phyloP scores from a whole-genome alignment of 2,329 filamentous ascomycete species.

The Trichoderma koningii region DNA sequence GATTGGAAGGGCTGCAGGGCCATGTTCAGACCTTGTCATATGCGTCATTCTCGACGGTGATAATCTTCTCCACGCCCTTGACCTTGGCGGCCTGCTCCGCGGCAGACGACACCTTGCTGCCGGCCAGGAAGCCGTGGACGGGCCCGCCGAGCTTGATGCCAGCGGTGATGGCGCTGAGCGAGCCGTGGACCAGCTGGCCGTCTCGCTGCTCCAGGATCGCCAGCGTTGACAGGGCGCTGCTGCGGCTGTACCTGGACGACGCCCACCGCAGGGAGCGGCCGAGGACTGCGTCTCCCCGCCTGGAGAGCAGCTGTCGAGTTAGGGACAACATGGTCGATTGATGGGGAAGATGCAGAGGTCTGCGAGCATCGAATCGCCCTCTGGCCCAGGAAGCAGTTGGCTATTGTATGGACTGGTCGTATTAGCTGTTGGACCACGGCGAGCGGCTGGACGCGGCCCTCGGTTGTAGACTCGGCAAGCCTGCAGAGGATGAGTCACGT shows the following conservation, averaged over 20 bases:
- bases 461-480: slow-evolving; percentile 22
- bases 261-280: slow-evolving; percentile 11
- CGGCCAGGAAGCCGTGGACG: slow-evolving; percentile 76
- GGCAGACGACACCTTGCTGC: slow-evolving; percentile 70
- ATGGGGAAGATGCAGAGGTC: slow-evolving; percentile 14
- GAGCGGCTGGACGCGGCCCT: slow-evolving; percentile 24
- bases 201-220: slow-evolving; percentile 91
- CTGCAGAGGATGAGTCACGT: slow-evolving; percentile 14
- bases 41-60: slow-evolving; percentile 81
- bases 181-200: slow-evolving; percentile 80
- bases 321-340: slow-evolving; percentile 14
- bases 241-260: slow-evolving; percentile 16
- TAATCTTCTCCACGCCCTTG: slow-evolving; percentile 86
- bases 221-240: slow-evolving; percentile 45
- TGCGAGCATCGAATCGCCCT: slow-evolving; percentile 15
- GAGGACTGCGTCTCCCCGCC: slow-evolving; percentile 17
- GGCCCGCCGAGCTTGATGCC: slow-evolving; percentile 83
- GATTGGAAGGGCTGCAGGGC: not conserved
- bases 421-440: not conserved
- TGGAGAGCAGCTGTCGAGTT: slow-evolving; percentile 17
- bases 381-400: slow-evolving; percentile 5
- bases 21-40: slow-evolving; percentile 76
- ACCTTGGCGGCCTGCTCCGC: slow-evolving; percentile 87
- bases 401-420: not conserved
- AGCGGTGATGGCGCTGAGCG: slow-evolving; percentile 81